Conservation (phyloP, 2,329 filamentous ascomycete species). For the Aspergillus sp. region DNA sequence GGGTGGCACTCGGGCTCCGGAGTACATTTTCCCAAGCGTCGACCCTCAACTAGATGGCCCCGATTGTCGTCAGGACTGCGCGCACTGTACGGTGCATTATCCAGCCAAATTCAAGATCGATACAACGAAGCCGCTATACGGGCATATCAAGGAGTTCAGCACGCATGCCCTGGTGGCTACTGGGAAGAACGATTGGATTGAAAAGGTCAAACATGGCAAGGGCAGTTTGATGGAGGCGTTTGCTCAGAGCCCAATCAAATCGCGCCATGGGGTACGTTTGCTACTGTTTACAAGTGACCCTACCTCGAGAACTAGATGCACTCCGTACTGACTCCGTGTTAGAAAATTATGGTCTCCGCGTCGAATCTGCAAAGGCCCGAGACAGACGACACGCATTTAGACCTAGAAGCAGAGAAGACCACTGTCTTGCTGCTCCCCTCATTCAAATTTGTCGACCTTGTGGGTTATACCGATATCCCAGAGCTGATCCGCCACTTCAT, state of each 20-base stretch:
- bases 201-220: conserved; percentile 25
- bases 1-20: conserved; percentile 11
- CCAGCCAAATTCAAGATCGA: conserved; percentile 31
- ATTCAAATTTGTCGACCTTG: conserved; percentile 70
- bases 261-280: conserved; percentile 57
- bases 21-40: conserved; percentile 32
- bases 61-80: conserved; percentile 29
- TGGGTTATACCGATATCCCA: conserved; percentile 57
- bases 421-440: conserved; percentile 72
- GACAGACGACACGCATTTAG: conserved; percentile 8
- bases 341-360: conserved; percentile 31
- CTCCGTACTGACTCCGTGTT: background rate
- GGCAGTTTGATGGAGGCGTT: conserved; percentile 46
- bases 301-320: background rate
- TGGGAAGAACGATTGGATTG: conserved; percentile 30
- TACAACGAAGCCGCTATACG: conserved; percentile 23
- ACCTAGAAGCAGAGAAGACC: conserved; percentile 3
- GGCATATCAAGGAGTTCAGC: conserved; percentile 28
- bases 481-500: conserved; percentile 60
- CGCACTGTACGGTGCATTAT: conserved; percentile 29
- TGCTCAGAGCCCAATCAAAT: conserved; percentile 44
- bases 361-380: conserved; percentile 20
- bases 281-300: background rate
- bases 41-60: conserved; percentile 25
- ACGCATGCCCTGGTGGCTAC: conserved; percentile 33